A percentile compares a stretch with the other conserved stretches of the same genome.
Evolutionary conservation across 305 asterid species (phyloP).

Genomic region (Rubia tinctorum): DNA sequence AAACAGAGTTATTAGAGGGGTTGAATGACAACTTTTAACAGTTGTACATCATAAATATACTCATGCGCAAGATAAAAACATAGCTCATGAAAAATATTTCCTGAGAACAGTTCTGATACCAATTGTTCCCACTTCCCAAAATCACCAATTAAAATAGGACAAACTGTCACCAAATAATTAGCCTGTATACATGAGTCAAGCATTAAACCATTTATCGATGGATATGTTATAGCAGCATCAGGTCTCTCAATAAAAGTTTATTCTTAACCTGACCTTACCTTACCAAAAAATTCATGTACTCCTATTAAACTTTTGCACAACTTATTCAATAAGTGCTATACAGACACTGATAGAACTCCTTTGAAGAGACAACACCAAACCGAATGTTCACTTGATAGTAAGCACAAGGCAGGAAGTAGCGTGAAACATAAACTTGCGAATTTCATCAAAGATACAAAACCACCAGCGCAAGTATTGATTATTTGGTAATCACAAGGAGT

Average conservation of each 20-base stretch:
- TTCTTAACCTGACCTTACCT: background rate
- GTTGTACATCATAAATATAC: background rate
- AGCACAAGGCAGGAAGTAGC: background rate
- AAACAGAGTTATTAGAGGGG: background rate
- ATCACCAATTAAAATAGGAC: background rate
- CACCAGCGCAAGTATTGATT: conserved; percentile 1
- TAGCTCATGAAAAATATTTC: background rate
- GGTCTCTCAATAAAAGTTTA: background rate
- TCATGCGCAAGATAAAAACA: background rate
- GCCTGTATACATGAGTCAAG: background rate
- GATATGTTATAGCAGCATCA: background rate
- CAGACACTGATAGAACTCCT: background rate
- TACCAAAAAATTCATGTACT: background rate
- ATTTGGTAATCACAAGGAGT: background rate
- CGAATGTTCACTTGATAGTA: background rate
- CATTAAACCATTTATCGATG: background rate
- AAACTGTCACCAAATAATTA: background rate
- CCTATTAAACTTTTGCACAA: background rate
- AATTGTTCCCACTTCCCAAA: background rate
- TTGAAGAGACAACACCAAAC: background rate
- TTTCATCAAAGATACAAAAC: background rate
- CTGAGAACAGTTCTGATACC: background rate
- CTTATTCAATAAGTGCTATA: background rate
- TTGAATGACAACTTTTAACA: background rate
- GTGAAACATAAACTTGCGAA: background rate